Percentiles rank a stretch among this genome's conserved stretches.
Evolutionary conservation across 176 grass and related monocot species (phyloP).

Genomic region (Musa beccarii): DNA sequence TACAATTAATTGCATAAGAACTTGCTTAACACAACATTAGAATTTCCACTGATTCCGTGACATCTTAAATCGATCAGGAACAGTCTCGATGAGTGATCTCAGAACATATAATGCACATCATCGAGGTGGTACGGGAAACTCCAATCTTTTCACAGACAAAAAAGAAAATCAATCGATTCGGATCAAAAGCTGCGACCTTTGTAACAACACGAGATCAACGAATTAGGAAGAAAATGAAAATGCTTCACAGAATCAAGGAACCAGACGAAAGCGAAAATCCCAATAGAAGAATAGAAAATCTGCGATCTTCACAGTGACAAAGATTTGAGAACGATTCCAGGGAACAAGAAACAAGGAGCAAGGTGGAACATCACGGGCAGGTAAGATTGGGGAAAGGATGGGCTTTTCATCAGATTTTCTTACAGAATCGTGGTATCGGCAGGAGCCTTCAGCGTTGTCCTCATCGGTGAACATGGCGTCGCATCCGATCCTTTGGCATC

Average conservation of each 20-base stretch:
- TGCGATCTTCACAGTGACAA: neutral
- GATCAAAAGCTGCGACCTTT: neutral
- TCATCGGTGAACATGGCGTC: conserved; percentile 69
- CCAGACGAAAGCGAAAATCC: neutral
- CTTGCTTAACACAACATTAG: neutral
- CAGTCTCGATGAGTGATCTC: too few species aligned
- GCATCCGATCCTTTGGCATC: conserved; percentile 92
- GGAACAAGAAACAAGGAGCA: neutral
- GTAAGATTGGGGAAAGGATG: neutral
- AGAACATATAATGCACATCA: too few species aligned
- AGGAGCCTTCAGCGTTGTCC: conserved; percentile 68
- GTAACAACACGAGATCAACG: neutral
- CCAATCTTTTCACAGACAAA: too few species aligned
- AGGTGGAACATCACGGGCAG: neutral
- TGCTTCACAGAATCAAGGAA: neutral
- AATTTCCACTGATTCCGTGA: too few species aligned
- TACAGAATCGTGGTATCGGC: conserved; percentile 80
- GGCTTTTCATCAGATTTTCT: conserved; percentile 15
- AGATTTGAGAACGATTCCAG: neutral
- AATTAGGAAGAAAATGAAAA: too few species aligned
- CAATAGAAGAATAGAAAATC: neutral
- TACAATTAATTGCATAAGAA: neutral
- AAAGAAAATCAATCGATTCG: too few species aligned
- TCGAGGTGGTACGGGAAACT: too few species aligned
- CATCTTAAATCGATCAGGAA: too few species aligned